Conservation (phyloP, 148 eudicot genomes). For the Vaccinium darrowii region DNA sequence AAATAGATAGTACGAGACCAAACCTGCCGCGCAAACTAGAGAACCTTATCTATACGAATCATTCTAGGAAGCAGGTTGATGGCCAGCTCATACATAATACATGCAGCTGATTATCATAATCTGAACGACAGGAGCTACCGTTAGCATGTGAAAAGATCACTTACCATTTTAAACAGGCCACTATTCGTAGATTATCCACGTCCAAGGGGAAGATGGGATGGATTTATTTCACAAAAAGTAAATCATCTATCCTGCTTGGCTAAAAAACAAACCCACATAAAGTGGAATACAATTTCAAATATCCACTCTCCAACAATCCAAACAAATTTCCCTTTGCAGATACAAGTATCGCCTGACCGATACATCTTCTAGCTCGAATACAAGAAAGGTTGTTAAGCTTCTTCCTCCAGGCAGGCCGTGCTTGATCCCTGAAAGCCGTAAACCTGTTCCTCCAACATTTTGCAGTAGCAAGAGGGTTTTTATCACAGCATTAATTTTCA, state of each 20-base stretch:
- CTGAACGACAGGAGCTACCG: neutral
- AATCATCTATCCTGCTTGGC: slow-evolving; percentile 7
- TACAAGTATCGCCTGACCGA: neutral
- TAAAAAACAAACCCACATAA: neutral
- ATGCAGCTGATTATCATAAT: neutral
- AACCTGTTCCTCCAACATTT: slow-evolving; percentile 1
- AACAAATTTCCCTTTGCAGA: neutral
- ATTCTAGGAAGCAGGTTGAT: neutral
- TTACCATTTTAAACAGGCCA: neutral
- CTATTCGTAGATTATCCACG: neutral
- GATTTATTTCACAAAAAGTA: slow-evolving; percentile 9
- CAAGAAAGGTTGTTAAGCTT: neutral
- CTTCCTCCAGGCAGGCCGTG: neutral
- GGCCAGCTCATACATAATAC: neutral
- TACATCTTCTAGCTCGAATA: neutral
- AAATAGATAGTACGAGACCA: neutral
- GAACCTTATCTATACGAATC: neutral
- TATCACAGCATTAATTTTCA: slow-evolving; percentile 4
- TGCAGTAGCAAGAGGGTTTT: neutral
- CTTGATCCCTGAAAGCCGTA: neutral
- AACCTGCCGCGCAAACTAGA: neutral
- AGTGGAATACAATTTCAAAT: neutral
- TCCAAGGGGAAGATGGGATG: neutral
- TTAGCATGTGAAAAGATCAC: neutral
- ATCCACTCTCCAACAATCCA: neutral